phyloP scores from a whole-genome alignment of 2,329 filamentous ascomycete species.

The Fusarium domesticum region DNA sequence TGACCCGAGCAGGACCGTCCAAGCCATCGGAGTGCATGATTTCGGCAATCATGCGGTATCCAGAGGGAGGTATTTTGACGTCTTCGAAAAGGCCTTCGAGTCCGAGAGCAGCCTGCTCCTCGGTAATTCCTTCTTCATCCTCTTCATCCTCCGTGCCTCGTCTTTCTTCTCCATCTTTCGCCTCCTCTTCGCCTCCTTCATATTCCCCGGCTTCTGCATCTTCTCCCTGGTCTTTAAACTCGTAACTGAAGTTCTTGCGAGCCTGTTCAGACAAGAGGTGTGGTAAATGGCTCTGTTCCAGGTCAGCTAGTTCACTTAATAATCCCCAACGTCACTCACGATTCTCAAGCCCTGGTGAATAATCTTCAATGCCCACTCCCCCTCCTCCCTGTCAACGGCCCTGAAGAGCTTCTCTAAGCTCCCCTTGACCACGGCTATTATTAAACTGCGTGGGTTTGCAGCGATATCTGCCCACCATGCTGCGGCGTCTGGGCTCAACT shows the following conservation, averaged over 20 bases:
- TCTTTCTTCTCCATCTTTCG: constrained; percentile 11
- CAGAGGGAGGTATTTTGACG: constrained; percentile 9
- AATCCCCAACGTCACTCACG: constrained; percentile 3
- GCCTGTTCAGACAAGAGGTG: not conserved
- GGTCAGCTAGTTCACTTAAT: not conserved
- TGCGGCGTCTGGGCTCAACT: constrained; percentile 8
- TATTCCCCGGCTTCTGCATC: not conserved
- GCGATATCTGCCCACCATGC: constrained; percentile 23
- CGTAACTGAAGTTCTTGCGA: not conserved
- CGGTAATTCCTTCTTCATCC: constrained; percentile 1
- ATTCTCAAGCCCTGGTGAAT: constrained; percentile 10
- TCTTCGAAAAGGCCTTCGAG: constrained; percentile 22
- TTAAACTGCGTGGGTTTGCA: constrained; percentile 14
- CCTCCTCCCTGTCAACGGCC: constrained; percentile 5
- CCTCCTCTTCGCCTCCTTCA: not conserved
- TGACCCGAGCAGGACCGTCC: constrained; percentile 12
- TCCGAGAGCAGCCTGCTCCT: constrained; percentile 13
- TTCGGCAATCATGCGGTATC: constrained; percentile 21
- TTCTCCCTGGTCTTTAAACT: not conserved
- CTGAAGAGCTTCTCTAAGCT: constrained; percentile 19
- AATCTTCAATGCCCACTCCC: constrained; percentile 8
- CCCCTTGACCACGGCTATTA: constrained; percentile 16
- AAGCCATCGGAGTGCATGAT: constrained; percentile 16
- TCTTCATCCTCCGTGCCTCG: not conserved
- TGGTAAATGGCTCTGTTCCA: not conserved